Evolutionary conservation across 2,329 filamentous ascomycete species (phyloP).

Genomic region (Talaromyces piceae): DNA sequence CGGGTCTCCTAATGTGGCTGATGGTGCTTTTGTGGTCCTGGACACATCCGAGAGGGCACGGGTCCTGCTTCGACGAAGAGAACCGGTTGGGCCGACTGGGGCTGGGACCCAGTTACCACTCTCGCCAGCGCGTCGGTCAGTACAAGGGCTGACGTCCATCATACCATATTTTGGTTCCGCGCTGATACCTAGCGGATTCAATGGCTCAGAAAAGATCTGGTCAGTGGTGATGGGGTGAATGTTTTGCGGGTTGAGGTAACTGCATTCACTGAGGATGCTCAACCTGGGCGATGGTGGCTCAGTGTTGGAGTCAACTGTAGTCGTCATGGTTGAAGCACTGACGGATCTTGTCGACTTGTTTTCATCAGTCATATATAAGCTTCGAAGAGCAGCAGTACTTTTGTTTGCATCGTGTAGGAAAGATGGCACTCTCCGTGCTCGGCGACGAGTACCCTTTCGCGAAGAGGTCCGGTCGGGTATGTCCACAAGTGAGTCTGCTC

Average conservation of each 20-base stretch:
- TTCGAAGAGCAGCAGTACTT: conserved; percentile 33
- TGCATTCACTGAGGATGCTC: conserved; percentile 40
- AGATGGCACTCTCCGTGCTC: conserved; percentile 29
- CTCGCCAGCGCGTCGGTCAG: conserved; percentile 3
- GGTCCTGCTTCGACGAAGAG: conserved; percentile 13
- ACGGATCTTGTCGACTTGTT: conserved; percentile 20
- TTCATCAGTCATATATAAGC: conserved; percentile 27
- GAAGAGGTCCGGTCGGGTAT: conserved; percentile 36
- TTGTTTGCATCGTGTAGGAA: conserved; percentile 31
- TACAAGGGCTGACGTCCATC: not conserved
- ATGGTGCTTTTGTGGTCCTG: conserved; percentile 14
- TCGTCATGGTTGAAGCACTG: conserved; percentile 26
- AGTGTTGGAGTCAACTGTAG: conserved; percentile 28
- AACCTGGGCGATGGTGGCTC: conserved; percentile 35
- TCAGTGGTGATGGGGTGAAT: conserved; percentile 15
- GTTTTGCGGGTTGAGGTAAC: conserved; percentile 31
- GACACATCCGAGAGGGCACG: conserved; percentile 18
- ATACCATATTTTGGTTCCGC: not conserved
- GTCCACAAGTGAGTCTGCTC: conserved; percentile 20
- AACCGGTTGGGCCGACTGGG: conserved; percentile 14
- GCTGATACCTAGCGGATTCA: conserved; percentile 5
- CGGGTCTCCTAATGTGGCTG: conserved; percentile 14
- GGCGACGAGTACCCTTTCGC: conserved; percentile 21
- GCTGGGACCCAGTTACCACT: conserved; percentile 27
- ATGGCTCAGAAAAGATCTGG: conserved; percentile 19